phyloP scores from a whole-genome alignment of 2,329 filamentous ascomycete genomes.

The Cercospora janseana region DNA sequence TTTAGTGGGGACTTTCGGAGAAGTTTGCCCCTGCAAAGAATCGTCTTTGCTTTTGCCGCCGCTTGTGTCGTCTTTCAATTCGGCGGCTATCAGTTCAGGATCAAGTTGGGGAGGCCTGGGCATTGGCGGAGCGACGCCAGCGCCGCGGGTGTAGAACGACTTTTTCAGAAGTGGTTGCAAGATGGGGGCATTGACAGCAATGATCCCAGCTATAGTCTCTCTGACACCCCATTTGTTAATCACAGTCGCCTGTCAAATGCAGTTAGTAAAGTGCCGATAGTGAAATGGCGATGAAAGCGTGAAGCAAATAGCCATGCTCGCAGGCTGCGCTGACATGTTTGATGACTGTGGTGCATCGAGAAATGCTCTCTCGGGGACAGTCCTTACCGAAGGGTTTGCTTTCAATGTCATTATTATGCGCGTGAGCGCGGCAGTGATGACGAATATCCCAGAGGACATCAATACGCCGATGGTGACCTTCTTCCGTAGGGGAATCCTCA shows the following conservation, averaged over 20 bases:
- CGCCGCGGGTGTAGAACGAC: slow-evolving; percentile 35
- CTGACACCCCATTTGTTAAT: slow-evolving; percentile 43
- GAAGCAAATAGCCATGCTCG: no score
- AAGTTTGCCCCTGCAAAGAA: slow-evolving; percentile 1
- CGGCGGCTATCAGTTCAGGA: no score
- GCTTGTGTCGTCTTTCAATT: slow-evolving; percentile 11
- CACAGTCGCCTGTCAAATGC: no score
- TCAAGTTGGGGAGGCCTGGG: no score
- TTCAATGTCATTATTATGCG: slow-evolving; percentile 37
- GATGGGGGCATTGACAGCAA: slow-evolving; percentile 41
- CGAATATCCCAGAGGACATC: slow-evolving; percentile 39
- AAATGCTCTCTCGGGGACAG: no score
- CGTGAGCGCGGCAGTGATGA: slow-evolving; percentile 40
- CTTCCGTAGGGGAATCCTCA: slow-evolving; percentile 35
- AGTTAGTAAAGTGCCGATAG: no score
- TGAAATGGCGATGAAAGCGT: no score
- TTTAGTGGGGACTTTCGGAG: slow-evolving; percentile 12
- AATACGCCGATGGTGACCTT: slow-evolving; percentile 39
- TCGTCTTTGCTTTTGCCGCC: slow-evolving; percentile 13
- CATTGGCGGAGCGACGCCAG: no score
- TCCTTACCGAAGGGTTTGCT: slow-evolving; percentile 30
- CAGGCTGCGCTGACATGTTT: no score
- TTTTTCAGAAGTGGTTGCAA: slow-evolving; percentile 34
- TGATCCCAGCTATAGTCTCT: slow-evolving; percentile 40
- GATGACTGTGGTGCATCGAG: no score